phyloP scores from a whole-genome alignment of 1,284 basidiomycete genomes.

The Pyrrhoderma lamaoense region DNA sequence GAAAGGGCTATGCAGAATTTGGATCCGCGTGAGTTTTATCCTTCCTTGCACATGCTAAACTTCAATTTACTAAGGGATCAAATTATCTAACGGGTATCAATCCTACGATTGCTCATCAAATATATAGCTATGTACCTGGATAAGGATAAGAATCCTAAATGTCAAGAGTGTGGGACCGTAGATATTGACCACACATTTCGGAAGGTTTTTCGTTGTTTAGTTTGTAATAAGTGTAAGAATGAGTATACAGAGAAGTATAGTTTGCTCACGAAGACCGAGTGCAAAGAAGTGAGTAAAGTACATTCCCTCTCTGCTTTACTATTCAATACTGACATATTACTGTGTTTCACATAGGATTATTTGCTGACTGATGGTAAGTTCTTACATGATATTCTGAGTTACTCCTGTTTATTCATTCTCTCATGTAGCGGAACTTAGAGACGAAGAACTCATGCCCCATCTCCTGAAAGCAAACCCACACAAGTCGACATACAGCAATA shows the following conservation, averaged over 20 bases:
- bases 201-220: conserved; percentile 75
- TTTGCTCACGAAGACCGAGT: conserved; percentile 96
- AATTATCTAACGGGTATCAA: no score
- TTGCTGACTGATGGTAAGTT: conserved; percentile 77
- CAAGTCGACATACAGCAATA: conserved; percentile 94
- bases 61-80: no score
- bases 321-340: neutral
- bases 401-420: neutral
- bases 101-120: no score
- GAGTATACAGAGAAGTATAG: conserved; percentile 88
- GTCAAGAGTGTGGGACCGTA: conserved; percentile 72
- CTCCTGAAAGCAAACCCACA: conserved; percentile 95
- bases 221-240: conserved; percentile 89
- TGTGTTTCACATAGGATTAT: conserved; percentile 82
- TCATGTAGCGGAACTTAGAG: conserved; percentile 76
- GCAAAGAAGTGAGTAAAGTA: conserved; percentile 67
- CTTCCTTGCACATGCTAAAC: conserved; percentile 1
- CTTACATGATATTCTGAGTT: conserved; percentile 10
- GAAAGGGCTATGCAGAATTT: conserved; percentile 58
- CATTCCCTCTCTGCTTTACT: neutral
- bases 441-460: conserved; percentile 89
- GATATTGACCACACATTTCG: conserved; percentile 70
- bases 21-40: conserved; percentile 55
- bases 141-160: conserved; percentile 68
- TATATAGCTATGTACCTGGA: conserved; percentile 69